Evolutionary conservation across 1,139 yeast genomes (phyloP).

Genomic region (Suhomyces panamericanus): DNA sequence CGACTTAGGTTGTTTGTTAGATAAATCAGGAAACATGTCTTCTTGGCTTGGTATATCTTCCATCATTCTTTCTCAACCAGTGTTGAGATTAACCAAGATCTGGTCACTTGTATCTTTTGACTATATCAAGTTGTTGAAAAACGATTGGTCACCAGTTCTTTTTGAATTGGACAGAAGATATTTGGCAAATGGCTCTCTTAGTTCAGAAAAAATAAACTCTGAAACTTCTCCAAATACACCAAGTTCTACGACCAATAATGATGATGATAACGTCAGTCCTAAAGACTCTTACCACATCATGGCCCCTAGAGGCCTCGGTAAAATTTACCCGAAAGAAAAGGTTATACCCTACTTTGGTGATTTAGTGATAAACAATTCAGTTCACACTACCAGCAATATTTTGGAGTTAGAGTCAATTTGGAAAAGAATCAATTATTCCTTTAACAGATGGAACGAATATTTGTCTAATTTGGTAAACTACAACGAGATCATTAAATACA

Average conservation of each 20-base stretch:
- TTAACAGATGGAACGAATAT: conserved; percentile 80
- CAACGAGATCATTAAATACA: conserved; percentile 41
- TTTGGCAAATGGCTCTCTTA: conserved; percentile 41
- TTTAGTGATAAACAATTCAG: conserved; percentile 41
- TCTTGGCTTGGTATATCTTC: conserved; percentile 94
- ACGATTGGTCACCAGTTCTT: conserved; percentile 93
- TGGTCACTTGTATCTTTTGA: conserved; percentile 76
- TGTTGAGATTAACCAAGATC: conserved; percentile 67
- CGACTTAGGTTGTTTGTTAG: conserved; percentile 74
- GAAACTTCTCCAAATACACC: conserved; percentile 13
- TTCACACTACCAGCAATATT: conserved; percentile 39
- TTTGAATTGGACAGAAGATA: conserved; percentile 83
- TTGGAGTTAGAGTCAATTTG: conserved; percentile 66
- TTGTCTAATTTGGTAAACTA: conserved; percentile 42
- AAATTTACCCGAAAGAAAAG: conserved; percentile 68
- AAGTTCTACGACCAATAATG: conserved; percentile 15
- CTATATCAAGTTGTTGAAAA: conserved; percentile 61
- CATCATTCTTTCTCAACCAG: conserved; percentile 77
- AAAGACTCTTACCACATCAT: conserved; percentile 66
- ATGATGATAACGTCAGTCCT: conserved; percentile 12
- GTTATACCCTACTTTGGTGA: conserved; percentile 95
- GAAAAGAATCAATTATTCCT: conserved; percentile 69
- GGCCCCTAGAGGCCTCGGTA: conserved; percentile 89
- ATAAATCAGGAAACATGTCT: conserved; percentile 87
- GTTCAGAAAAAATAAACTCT: conserved; percentile 10